Base-by-base conservation (phyloP, 2,329 filamentous ascomycete genomes). In the Raffaelea albimanens region DNA sequence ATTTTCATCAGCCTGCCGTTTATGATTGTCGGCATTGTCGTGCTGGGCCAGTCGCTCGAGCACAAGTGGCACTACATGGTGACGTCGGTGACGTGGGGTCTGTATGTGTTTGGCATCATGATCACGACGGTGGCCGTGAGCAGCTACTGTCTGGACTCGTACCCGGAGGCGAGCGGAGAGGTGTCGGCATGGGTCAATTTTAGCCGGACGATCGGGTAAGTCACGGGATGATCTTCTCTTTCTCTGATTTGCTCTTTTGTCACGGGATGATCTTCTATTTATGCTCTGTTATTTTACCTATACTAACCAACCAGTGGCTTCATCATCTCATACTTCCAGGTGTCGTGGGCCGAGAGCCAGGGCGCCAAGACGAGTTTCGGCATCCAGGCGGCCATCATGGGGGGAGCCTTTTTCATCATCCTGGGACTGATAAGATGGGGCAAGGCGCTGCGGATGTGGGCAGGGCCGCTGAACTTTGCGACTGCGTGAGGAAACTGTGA, bases 81-180 rank as follows among this genome's bases (percentile, higher is more conserved):
- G 1, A 64, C 68, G 7, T 66, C 66, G 3, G 58, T 71, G 8
- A 66, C 58, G 7, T 79, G 75, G 73, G 75, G 73, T 1, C 57
- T 77, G 13, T 76, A 77, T 51, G 69, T 71, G 5, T 76, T 76
- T 52, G 73, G 73, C 46, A 69, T 76, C 57, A 78, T 76, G 71
- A 67, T 75, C 49, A 67, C 67, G 2, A 76, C 73, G 0, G 72
- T 74, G 4, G 72, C 69, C 1, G 59, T 76, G 23, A 72, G 67
- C 49, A 68, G 70, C 8, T 79, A 78, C 55, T 65, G 67, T 23
- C 68, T 78, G 8, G 74, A 78, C 59, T 65, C 64, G 52, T 79
- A 78, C 57, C 75, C 75, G 0, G 69, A 76, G 57, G 73, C 69
- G 2, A 69, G 67, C n/a, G 73, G 73, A 3, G 73, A 76, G 55